Base-by-base conservation (phyloP, 2,329 filamentous ascomycete species). In the Pezicula radicicola region DNA sequence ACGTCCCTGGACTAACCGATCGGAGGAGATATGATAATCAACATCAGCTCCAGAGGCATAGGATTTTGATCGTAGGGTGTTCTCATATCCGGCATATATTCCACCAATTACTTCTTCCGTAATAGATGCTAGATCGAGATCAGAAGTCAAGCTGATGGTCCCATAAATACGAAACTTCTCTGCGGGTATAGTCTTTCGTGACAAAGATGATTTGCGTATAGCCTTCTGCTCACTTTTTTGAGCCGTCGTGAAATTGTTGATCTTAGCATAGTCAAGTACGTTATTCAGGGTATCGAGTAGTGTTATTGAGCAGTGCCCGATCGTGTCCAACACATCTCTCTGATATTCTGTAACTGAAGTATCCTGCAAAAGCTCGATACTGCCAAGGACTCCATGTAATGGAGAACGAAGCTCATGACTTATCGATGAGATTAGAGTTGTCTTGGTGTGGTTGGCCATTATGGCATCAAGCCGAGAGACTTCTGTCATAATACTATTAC, bases 381-480 rank as follows among this genome's bases (percentile, higher is more conserved):
- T 79, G 0, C 79, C 74, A 0, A 85, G 65, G 25, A 85, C 75
- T 2, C 81, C 83, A 46, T 85, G 81, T 0, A 86, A 68, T 0
- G 83, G 83, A 2, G 77, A 81, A 4, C 82, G 72, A 9, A 85
- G 66, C 60, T 86, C 83, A 57, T 85, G 83, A 10, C 78, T 82
- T 4, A 86, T 73, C 0, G 78, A 83, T 0, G 79, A 77, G 5
- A 86, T 72, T 25, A 83, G 77, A 51, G 83, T 79, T 1, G 75
- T 74, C 58, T 83, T 83, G n/a, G 77, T 51, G 6, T 53, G 57
- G 33, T 61, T 58, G 16, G 60, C 62, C 4, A 66, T 66, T 13
- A 72, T 50, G 3, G 72, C 70, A 51, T 77, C 72, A 6, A 80
- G 53, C 2, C 76, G 71, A 0, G 75, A 73, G 0, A 84, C 68